Conservation (phyloP, 2,329 filamentous ascomycete species). For the Atkinsonella hypoxylon region DNA sequence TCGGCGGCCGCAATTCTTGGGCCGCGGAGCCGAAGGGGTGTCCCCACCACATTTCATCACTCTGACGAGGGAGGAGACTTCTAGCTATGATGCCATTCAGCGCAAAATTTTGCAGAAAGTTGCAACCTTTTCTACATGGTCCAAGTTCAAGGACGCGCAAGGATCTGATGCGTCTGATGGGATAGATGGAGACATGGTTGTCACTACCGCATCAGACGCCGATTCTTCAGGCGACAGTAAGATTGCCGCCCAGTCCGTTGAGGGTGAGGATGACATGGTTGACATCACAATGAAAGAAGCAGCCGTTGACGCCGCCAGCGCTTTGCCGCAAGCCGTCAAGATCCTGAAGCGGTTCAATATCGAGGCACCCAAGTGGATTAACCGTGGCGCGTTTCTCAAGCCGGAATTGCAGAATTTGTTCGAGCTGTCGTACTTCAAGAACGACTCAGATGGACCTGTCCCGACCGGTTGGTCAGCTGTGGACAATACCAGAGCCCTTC, state of each 20-base stretch:
- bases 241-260: slow-evolving; percentile 65
- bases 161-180: slow-evolving; percentile 36
- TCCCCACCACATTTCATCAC: slow-evolving; percentile 59
- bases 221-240: slow-evolving; percentile 58
- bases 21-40: slow-evolving; percentile 18
- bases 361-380: slow-evolving; percentile 40
- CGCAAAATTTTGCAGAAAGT: slow-evolving; percentile 70
- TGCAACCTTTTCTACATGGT: slow-evolving; percentile 61
- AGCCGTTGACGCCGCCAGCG: slow-evolving; percentile 7
- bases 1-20: slow-evolving; percentile 29
- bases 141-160: slow-evolving; percentile 44
- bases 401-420: slow-evolving; percentile 61
- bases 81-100: slow-evolving; percentile 56
- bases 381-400: slow-evolving; percentile 45
- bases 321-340: slow-evolving; percentile 12
- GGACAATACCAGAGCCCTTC: slow-evolving; percentile 45
- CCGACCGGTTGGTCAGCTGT: slow-evolving; percentile 59
- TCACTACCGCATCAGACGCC: slow-evolving; percentile 50
- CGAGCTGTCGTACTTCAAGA: slow-evolving; percentile 55
- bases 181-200: slow-evolving; percentile 55
- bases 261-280: slow-evolving; percentile 83
- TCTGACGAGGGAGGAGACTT: slow-evolving; percentile 59
- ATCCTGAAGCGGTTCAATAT: slow-evolving; percentile 36
- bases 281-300: slow-evolving; percentile 75
- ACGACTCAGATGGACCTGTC: slow-evolving; percentile 41